Base-by-base conservation (phyloP, 495 filamentous ascomycete species). In the Neurospora cerealis region DNA sequence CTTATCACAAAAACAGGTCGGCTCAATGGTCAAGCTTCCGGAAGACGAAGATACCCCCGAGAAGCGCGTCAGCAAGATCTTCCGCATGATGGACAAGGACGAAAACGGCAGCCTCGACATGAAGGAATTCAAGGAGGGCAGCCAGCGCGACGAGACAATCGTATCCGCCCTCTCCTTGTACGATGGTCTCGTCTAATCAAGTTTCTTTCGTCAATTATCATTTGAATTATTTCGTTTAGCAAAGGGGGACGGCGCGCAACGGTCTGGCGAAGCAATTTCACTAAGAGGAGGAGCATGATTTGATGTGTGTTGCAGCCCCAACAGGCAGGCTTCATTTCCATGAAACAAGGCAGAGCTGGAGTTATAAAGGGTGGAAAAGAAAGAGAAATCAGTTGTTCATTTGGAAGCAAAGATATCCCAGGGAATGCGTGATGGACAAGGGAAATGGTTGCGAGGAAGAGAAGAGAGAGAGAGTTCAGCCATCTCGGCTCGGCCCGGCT, bases 51-150 rank as follows among this genome's bases (percentile, higher is more conserved):
- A 98, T 83, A 99, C 96, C 71, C 96, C 96, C 28, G 94, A 99
- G 85, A 99, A 99, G 87, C 93, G 96, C 69, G 96, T 99, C 37
- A 89, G 87, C 80, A 99, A 99, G 86, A 99, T 99, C 82, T 99
- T 99, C 86, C 90, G 92, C 77, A 98, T 98, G 96, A 99, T 99
- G 96, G 96, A 99, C 85, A 99, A 99, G 86, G 96, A 99, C 80
- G 95, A 99, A 86, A 98, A 98, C 79, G 92, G 95, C 73, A 93
- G 91, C 80, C 84, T 97, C 71, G 91, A 96, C 83, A 93, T 97
- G 88, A 90, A 94, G 70, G 96, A 99, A 82, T 99, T 99, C 87
- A 98, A 98, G 83, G 96, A 98, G 83, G 96, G 96, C 78, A 97
- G 93, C 84, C 96, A 98, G 86, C 93, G 94, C 46, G 96, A 99